A percentile compares a stretch with the other conserved stretches of the same genome.
Evolutionary conservation across 129 eudicot species (phyloP).

Genomic region (Artemisia argyi): DNA sequence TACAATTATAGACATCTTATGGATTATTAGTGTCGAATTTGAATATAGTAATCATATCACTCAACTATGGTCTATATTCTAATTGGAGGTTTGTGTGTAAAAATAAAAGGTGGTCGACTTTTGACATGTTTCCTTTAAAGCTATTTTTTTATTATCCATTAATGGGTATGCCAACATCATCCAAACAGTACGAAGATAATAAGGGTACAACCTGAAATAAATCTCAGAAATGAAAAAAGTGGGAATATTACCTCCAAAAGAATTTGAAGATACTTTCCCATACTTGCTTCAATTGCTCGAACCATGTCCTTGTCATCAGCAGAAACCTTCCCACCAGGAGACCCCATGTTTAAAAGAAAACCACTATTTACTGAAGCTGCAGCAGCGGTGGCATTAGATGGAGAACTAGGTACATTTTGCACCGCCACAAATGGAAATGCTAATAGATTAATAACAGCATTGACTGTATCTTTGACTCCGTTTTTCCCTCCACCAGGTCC

Average conservation of each 20-base stretch:
- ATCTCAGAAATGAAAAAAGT: not conserved
- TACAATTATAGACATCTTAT: not conserved
- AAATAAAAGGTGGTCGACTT: not conserved
- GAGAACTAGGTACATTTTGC: conserved; percentile 65
- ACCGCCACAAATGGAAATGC: conserved; percentile 97
- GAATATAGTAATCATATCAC: not conserved
- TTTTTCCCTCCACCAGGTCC: conserved; percentile 93
- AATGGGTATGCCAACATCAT: not conserved
- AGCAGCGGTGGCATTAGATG: conserved; percentile 72
- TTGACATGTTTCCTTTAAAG: not conserved
- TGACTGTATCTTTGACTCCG: conserved; percentile 74
- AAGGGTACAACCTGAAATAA: not conserved
- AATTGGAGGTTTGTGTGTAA: not conserved
- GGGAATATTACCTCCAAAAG: conserved; percentile 63
- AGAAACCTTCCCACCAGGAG: conserved; percentile 91
- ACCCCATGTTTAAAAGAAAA: conserved; percentile 75
- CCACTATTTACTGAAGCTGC: conserved; percentile 92
- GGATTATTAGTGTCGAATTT: not conserved
- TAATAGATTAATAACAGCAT: conserved; percentile 80
- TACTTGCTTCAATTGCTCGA: conserved; percentile 75
- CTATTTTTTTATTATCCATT: not conserved
- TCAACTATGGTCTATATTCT: too few relatives aligned
- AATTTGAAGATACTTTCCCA: conserved; percentile 78
- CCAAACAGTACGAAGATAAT: not conserved
- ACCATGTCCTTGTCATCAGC: conserved; percentile 79